A percentile compares a stretch with the other conserved stretches of the same genome.
phyloP scores from a whole-genome alignment of 495 filamentous ascomycete genomes.

The Schizothecium vesticola region DNA sequence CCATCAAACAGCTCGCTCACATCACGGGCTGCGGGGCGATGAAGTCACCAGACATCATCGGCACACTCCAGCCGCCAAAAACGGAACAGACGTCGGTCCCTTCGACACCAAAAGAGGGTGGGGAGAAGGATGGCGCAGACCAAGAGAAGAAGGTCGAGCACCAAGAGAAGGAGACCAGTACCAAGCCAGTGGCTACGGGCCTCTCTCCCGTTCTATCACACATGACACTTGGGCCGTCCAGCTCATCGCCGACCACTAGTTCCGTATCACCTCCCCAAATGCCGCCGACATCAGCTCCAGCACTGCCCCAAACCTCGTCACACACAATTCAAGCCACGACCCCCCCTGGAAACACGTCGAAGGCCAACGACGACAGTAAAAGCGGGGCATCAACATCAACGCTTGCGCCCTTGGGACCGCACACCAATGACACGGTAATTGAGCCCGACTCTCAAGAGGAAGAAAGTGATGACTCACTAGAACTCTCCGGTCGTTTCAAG shows the following conservation, averaged over 20 bases:
- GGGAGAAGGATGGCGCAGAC: not conserved
- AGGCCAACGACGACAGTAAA: not conserved
- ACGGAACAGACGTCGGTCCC: not conserved
- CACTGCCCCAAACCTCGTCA: not conserved
- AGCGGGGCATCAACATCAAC: not conserved
- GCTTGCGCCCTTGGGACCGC: constrained; percentile 4
- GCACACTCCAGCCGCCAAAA: constrained; percentile 22
- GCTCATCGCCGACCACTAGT: constrained; percentile 3
- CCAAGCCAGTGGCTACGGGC: constrained; percentile 13
- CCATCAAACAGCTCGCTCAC: constrained; percentile 69
- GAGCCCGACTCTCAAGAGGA: constrained; percentile 1
- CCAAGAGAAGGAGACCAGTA: not conserved
- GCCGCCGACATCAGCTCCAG: not conserved
- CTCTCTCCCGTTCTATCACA: constrained; percentile 29
- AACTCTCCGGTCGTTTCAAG: not conserved
- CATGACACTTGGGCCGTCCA: constrained; percentile 13
- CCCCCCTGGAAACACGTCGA: not conserved
- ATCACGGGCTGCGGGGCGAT: constrained; percentile 67
- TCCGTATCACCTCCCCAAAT: not conserved
- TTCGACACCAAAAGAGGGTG: not conserved
- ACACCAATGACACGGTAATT: not conserved
- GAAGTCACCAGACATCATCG: constrained; percentile 53
- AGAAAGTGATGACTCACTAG: not conserved
- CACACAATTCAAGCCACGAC: constrained; percentile 9
- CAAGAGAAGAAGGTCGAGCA: not conserved